Evolutionary conservation across 148 eudicot genomes (phyloP), one percentile per base, ranked within the genome.

Genomic region (Arctostaphylos glauca): DNA sequence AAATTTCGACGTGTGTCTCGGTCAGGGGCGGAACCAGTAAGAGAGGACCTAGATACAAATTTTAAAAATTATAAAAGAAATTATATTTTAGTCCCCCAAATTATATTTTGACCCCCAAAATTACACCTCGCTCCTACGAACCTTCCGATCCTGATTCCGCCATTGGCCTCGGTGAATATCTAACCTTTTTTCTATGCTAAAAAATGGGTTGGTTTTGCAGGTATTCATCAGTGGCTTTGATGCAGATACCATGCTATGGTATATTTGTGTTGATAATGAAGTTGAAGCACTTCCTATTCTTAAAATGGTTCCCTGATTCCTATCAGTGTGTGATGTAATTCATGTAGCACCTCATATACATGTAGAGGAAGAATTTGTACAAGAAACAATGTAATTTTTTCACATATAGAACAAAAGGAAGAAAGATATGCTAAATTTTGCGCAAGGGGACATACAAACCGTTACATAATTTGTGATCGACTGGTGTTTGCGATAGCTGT

Each of bases 201-300:
- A 43, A 81, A 62, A 31, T 31, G 38, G 38, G 38, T 0, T 49
- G 56, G 59, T 10, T 3, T 48, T 82, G 62, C 89, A 96, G 99
- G 97, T 96, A 96, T 84, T 91, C 91, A 3, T 81, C 89, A 0
- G 91, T 96, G 84, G 98, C 92, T 53, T 47, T 92, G 86, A 90
- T 94, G 94, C 98, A 95, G 78, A 80, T 92, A 78, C 94, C 98
- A 16, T 95, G 96, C 85, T 95, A 87, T 83, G 96, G 94, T n/a
- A 49, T 92, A 79, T 95, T 93, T 80, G 85, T 86, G 64, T 76
- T 93, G 75, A 83, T 95, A 47, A 91, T 91, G 85, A 92, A 92
- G 89, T 50, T 89, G 83, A 96, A 96, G 87, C 97, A 91, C 83
- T 77, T 19, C 25, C 80, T 92, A 68, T 85, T 92, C 81, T 84